Base-by-base conservation (phyloP, 179 eudicot genomes). In the Camellia oleifera region DNA sequence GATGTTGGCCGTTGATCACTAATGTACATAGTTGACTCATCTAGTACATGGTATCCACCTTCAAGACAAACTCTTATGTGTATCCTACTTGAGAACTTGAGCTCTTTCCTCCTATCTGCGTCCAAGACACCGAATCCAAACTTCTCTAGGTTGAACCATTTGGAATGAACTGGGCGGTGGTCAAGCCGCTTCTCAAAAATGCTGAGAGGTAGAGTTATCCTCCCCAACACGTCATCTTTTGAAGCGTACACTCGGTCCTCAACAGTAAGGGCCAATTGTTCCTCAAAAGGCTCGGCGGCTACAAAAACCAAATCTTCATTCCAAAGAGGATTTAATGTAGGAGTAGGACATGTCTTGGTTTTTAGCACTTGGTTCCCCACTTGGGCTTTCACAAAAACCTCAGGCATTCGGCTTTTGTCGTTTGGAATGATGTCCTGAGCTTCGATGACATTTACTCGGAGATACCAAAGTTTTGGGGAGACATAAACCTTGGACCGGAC, bases 391-490 rank as follows among this genome's bases (percentile, higher is more conserved):
- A 85, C 87, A 56, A 82, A 89, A 53, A 91, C 88, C 56, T 88
- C 91, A n/a, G 92, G 92, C 58, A 82, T 83, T 7, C 90, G 80
- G 60, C 69, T 82, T 70, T 75, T 85, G 54, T 87, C 91, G 14
- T 80, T 85, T 15, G 90, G 89, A 14, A 83, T 80, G 78, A 91
- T 69, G 70, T 91, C 94, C 71, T 91, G 92, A 32, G 94, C 94
- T 84, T 91, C 94, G 40, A 91, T 85, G 58, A 88, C 91, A 56
- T 86, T 89, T 4, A 89, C 90, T 18, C 92, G 86, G 2, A 91
- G 90, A 40, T 92, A 90, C 95, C 95, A 92, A 71, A 92, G 92
- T 83, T 92, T 91, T 20, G 95, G 95, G 0, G 93, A 90, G 15
- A 91, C 77, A 84, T 91, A 91, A 50, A 91, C 93, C 84, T 91